Conservation (phyloP, 306 rosid genomes). For the Cucurbita maxima region DNA sequence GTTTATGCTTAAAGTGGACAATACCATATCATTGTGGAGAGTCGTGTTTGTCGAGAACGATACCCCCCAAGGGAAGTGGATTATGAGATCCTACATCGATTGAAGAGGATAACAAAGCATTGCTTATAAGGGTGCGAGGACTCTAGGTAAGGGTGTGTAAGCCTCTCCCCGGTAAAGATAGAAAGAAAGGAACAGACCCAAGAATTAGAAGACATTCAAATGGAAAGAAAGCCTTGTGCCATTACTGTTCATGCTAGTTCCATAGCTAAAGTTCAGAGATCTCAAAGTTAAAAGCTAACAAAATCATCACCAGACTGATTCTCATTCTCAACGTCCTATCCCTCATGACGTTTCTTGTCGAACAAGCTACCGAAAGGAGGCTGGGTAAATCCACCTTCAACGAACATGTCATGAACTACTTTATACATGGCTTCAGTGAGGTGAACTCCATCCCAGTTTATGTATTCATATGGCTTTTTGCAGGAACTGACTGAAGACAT, state of each 20-base stretch:
- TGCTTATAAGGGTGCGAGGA: too few species aligned
- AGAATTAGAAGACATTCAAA: not conserved
- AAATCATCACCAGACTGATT: not conserved
- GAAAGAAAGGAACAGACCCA: not conserved
- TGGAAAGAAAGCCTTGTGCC: not conserved
- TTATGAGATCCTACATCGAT: too few species aligned
- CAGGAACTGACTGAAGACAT: slow-evolving; percentile 37
- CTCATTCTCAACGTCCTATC: slow-evolving; percentile 10
- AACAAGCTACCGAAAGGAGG: slow-evolving; percentile 56
- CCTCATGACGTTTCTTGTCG: slow-evolving; percentile 33
- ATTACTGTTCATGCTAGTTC: not conserved
- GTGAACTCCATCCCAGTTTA: slow-evolving; percentile 98
- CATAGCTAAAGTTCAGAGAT: not conserved
- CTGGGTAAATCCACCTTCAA: slow-evolving; percentile 42
- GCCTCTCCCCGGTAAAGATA: too few species aligned
- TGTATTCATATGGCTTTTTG: slow-evolving; percentile 38
- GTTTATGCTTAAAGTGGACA: too few species aligned
- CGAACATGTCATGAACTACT: slow-evolving; percentile 51
- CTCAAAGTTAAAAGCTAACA: not conserved
- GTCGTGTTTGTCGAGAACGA: too few species aligned
- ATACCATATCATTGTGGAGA: too few species aligned
- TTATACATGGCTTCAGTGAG: slow-evolving; percentile 90
- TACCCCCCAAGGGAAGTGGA: too few species aligned
- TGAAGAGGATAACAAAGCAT: too few species aligned
- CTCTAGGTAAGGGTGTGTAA: too few species aligned